A percentile compares a stretch with the other conserved stretches of the same genome.
phyloP scores from a whole-genome alignment of 2,329 filamentous ascomycete genomes.

The Aspergillus japonicus region DNA sequence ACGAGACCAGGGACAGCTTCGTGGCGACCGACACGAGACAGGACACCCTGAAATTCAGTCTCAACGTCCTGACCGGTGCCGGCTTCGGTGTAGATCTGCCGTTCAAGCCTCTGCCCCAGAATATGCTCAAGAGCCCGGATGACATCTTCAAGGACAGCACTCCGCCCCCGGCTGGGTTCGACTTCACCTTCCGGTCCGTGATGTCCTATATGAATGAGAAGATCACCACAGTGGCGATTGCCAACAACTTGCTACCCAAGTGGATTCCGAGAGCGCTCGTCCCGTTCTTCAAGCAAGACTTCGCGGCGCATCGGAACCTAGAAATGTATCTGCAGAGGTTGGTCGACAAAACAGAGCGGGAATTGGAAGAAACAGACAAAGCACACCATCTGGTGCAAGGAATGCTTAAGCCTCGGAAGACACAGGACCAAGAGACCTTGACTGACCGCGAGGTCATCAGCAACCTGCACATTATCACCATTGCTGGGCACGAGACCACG shows the following conservation, averaged over 20 bases:
- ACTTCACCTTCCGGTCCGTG: slow-evolving; percentile 24
- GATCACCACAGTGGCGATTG: slow-evolving; percentile 16
- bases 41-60: slow-evolving; percentile 36
- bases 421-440: slow-evolving; percentile 5
- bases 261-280: slow-evolving; percentile 22
- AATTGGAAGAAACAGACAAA: slow-evolving; percentile 19
- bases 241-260: slow-evolving; percentile 18
- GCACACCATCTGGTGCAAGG: slow-evolving; percentile 18
- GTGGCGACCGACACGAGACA: slow-evolving; percentile 23
- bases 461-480: slow-evolving; percentile 51
- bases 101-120: slow-evolving; percentile 16
- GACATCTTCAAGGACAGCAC: slow-evolving; percentile 24
- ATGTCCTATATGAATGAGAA: slow-evolving; percentile 26
- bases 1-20: neutral
- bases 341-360: slow-evolving; percentile 23
- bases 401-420: slow-evolving; percentile 12
- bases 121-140: slow-evolving; percentile 17
- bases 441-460: slow-evolving; percentile 47
- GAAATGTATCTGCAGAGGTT: slow-evolving; percentile 18
- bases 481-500: slow-evolving; percentile 55
- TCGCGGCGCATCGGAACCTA: slow-evolving; percentile 28
- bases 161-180: slow-evolving; percentile 19
- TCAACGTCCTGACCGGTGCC: slow-evolving; percentile 40
- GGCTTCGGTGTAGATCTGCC: slow-evolving; percentile 34
- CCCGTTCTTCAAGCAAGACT: slow-evolving; percentile 33